phyloP scores from a whole-genome alignment of 768 basidiomycete genomes.

The Leccinum uliginosum region DNA sequence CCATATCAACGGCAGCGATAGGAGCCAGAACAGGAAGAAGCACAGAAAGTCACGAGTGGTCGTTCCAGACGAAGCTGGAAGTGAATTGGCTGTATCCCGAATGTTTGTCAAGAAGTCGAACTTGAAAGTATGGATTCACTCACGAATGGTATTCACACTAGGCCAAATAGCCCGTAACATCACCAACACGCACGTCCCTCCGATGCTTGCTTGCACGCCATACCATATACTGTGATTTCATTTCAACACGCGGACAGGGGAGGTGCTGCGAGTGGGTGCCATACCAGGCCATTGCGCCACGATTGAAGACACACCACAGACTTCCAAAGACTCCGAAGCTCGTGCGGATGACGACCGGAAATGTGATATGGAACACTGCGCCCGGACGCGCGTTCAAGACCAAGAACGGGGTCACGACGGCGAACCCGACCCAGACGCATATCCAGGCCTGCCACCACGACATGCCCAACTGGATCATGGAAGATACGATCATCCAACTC shows the following conservation, averaged over 20 bases:
- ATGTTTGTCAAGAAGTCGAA: constrained; percentile 4
- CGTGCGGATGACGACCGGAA: constrained; percentile 71
- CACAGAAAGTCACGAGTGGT: constrained; percentile 72
- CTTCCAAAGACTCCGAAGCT: constrained; percentile 77
- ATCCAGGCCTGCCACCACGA: constrained; percentile 88
- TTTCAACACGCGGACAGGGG: constrained; percentile 15
- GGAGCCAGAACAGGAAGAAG: constrained; percentile 86
- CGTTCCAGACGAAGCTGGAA: constrained; percentile 71
- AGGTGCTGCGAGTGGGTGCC: constrained; percentile 23
- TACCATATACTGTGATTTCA: constrained; percentile 57
- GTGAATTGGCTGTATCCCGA: constrained; percentile 50
- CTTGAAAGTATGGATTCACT: constrained; percentile 22
- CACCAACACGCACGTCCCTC: constrained; percentile 72
- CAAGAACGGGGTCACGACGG: constrained; percentile 62
- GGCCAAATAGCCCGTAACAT: constrained; percentile 79
- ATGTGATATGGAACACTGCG: constrained; percentile 72
- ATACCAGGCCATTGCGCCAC: constrained; percentile 69
- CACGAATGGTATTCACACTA: constrained; percentile 60
- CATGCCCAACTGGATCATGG: constrained; percentile 67
- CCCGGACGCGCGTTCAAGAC: constrained; percentile 75
- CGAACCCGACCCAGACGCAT: constrained; percentile 67
- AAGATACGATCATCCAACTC: constrained; percentile 75
- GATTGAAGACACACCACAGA: constrained; percentile 76
- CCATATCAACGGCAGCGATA: constrained; percentile 77
- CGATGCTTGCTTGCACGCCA: constrained; percentile 77